Conservation (phyloP, 2,329 filamentous ascomycete genomes). For the Diplodia sapinea region DNA sequence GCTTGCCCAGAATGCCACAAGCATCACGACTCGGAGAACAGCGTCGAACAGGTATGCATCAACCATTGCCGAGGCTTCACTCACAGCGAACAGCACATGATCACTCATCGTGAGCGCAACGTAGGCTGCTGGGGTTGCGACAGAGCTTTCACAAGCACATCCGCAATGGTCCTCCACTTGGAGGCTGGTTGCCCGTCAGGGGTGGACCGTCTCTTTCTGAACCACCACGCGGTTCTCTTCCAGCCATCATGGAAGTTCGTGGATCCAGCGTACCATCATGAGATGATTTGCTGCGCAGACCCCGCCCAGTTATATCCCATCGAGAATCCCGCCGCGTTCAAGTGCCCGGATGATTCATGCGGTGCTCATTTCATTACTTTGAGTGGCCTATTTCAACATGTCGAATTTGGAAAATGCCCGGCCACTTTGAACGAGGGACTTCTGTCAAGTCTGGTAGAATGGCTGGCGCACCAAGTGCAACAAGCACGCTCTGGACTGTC, state of each 20-base stretch:
- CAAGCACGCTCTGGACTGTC: background rate
- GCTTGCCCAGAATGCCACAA: constrained; percentile 17
- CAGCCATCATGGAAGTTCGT: constrained; percentile 36
- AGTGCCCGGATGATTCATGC: constrained; percentile 10
- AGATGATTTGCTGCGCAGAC: constrained; percentile 19
- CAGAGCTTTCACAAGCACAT: constrained; percentile 1
- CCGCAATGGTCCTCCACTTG: constrained; percentile 19
- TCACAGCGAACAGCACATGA: constrained; percentile 9
- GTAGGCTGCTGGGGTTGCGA: constrained; percentile 18
- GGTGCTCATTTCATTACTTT: constrained; percentile 1
- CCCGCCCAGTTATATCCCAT: background rate
- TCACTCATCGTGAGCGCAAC: constrained; percentile 1
- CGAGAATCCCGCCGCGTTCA: background rate
- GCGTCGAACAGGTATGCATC: constrained; percentile 9
- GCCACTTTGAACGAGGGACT: background rate
- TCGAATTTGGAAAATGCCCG: background rate
- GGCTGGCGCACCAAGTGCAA: constrained; percentile 12
- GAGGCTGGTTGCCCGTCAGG: constrained; percentile 36
- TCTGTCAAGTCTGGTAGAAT: constrained; percentile 2
- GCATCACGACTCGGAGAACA: constrained; percentile 8
- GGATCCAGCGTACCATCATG: constrained; percentile 35
- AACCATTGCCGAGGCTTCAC: background rate
- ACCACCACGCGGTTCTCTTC: constrained; percentile 35
- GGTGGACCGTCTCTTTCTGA: constrained; percentile 34
- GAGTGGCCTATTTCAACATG: constrained; percentile 3